Evolutionary conservation across 2,329 filamentous ascomycete genomes (phyloP).

Genomic region (Fusarium staphyleae): DNA sequence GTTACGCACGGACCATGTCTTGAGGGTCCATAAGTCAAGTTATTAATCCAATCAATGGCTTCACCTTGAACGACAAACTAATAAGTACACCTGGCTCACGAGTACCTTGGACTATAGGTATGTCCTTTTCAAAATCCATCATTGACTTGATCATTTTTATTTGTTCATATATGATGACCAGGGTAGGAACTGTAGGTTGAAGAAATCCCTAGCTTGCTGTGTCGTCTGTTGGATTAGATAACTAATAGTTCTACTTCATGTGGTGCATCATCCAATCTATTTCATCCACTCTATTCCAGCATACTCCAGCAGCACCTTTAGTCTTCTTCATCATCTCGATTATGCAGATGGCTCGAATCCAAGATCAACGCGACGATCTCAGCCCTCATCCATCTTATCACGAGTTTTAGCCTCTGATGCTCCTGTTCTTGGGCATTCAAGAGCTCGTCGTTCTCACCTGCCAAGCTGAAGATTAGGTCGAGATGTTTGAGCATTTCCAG

Average conservation of each 20-base stretch:
- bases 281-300: too few species aligned
- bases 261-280: too few species aligned
- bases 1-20: conserved; percentile 41
- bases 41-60: conserved; percentile 22
- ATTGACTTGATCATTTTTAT: background rate
- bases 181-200: too few species aligned
- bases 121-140: background rate
- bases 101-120: too few species aligned
- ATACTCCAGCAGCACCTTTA: too few species aligned
- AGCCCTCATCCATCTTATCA: background rate
- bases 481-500: background rate
- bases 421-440: background rate
- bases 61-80: background rate
- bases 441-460: background rate
- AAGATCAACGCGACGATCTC: too few species aligned
- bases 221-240: too few species aligned
- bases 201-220: too few species aligned
- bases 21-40: conserved; percentile 5
- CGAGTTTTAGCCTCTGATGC: background rate
- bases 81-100: background rate
- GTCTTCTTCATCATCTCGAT: too few species aligned
- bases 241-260: too few species aligned
- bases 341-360: too few species aligned
- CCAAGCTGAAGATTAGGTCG: background rate
- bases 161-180: background rate